Percentiles rank a stretch among this genome's conserved stretches.
Conservation (phyloP, 2,329 filamentous ascomycete species). For the Diaporthe vexans region DNA sequence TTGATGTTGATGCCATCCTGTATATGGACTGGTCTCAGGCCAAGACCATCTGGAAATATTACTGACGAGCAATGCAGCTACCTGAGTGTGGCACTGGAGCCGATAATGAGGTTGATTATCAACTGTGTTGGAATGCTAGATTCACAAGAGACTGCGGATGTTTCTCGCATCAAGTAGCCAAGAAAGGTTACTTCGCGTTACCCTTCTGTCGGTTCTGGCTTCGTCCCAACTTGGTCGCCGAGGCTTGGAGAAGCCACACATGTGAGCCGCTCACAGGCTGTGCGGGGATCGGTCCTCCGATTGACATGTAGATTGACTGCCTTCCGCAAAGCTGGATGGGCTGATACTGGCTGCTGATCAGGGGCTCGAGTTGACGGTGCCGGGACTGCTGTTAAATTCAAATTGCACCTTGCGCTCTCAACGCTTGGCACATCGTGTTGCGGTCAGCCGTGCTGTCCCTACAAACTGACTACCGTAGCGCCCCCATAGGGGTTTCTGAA, state of each 20-base stretch:
- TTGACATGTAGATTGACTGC: no score
- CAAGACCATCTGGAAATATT: neutral
- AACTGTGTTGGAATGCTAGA: neutral
- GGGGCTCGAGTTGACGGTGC: no score
- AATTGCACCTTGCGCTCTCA: no score
- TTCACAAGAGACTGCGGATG: neutral
- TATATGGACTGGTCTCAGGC: no score
- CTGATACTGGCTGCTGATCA: no score
- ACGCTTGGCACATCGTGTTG: no score
- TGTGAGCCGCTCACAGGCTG: neutral
- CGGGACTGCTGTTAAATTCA: no score
- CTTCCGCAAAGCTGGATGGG: no score
- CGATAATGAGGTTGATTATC: neutral
- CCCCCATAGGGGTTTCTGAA: no score
- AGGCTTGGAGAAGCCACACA: conserved; percentile 9
- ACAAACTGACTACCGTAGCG: no score
- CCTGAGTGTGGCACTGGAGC: neutral
- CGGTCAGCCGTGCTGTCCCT: no score
- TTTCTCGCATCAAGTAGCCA: conserved; percentile 6
- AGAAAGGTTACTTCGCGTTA: neutral
- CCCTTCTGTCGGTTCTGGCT: neutral
- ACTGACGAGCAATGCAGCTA: no score
- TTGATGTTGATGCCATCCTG: neutral
- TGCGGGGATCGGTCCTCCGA: neutral
- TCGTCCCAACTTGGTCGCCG: neutral